These are phyloP conservation scores for Alternaria triticimaculans DNA, from an alignment of 2,329 filamentous ascomycete species.

Conservation along the genomic window DNA sequence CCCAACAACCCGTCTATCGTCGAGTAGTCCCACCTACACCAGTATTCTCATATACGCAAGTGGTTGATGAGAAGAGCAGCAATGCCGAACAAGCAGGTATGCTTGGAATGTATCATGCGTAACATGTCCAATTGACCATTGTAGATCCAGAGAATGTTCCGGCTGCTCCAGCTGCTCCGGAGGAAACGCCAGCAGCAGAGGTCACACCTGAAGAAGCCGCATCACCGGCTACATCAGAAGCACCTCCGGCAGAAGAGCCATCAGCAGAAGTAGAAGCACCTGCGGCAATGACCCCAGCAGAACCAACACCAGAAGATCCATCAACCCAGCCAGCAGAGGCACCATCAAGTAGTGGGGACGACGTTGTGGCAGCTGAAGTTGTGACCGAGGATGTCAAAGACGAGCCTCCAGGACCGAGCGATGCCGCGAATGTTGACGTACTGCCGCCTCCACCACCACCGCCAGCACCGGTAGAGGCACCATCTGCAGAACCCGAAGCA, in stretches of 20 bases:
- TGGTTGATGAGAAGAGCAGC: conserved; percentile 23
- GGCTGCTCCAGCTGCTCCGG: conserved; percentile 24
- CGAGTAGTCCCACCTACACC: conserved; percentile 32
- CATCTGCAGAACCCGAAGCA: conserved; percentile 5
- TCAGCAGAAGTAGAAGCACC: conserved; percentile 6
- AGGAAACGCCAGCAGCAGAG: conserved; percentile 13
- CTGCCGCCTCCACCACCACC: conserved; percentile 13
- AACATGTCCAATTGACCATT: conserved; percentile 23
- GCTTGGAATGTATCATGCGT: conserved; percentile 7
- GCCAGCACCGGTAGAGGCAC: conserved; percentile 1
- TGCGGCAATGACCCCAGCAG: conserved; percentile 8
- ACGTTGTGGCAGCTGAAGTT: conserved; percentile 18
- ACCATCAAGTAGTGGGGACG: conserved; percentile 11
- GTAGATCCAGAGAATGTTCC: conserved; percentile 30
- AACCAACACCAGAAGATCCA: conserved; percentile 2
- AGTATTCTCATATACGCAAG: conserved; percentile 35
- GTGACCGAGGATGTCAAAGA: conserved; percentile 32
- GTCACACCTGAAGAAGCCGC: not conserved
- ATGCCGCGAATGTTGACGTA: not conserved
- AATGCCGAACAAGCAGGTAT: conserved; percentile 25
- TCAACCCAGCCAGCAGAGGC: conserved; percentile 4
- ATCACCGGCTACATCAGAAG: conserved; percentile 13
- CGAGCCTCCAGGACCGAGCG: conserved; percentile 28
- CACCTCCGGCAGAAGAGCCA: conserved; percentile 1
- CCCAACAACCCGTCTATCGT: conserved; percentile 29